Evolutionary conservation across 371 early-diverging fungal genomes (phyloP).

Genomic region (Syncephalis plumigaleata): DNA sequence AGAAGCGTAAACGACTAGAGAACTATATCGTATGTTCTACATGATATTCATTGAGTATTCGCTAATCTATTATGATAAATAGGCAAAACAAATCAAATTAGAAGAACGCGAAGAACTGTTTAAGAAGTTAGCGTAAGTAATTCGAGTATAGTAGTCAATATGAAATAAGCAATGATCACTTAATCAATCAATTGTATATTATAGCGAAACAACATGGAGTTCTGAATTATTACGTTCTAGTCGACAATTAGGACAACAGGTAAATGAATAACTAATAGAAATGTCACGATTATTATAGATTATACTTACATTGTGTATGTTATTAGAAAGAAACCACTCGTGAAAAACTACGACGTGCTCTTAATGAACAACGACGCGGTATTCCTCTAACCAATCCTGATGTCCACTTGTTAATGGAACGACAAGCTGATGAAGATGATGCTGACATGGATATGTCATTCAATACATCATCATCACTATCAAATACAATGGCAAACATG

Average conservation of each 20-base stretch:
- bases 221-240: slow-evolving; percentile 67
- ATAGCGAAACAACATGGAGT: slow-evolving; percentile 34
- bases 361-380: slow-evolving; percentile 54
- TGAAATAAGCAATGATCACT: slow-evolving; percentile 3
- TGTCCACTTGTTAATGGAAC: slow-evolving; percentile 21
- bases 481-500: neutral
- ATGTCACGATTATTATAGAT: neutral
- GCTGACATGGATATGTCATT: neutral
- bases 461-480: neutral
- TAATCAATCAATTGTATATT: slow-evolving; percentile 2
- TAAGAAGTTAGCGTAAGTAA: slow-evolving; percentile 50
- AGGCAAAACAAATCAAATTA: neutral
- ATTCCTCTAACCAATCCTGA: slow-evolving; percentile 29
- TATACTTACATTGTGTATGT: neutral
- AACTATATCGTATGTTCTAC: slow-evolving; percentile 51
- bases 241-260: slow-evolving; percentile 38
- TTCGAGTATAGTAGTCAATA: too few relatives aligned
- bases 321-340: slow-evolving; percentile 39
- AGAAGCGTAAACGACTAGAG: slow-evolving; percentile 63
- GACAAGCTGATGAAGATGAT: slow-evolving; percentile 14
- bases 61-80: neutral
- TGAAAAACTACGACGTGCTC: slow-evolving; percentile 51
- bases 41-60: neutral
- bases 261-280: slow-evolving; percentile 15
- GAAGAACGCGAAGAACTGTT: slow-evolving; percentile 48